phyloP scores from a whole-genome alignment of 31 red algal species.

The Porphyra umbilicalis region DNA sequence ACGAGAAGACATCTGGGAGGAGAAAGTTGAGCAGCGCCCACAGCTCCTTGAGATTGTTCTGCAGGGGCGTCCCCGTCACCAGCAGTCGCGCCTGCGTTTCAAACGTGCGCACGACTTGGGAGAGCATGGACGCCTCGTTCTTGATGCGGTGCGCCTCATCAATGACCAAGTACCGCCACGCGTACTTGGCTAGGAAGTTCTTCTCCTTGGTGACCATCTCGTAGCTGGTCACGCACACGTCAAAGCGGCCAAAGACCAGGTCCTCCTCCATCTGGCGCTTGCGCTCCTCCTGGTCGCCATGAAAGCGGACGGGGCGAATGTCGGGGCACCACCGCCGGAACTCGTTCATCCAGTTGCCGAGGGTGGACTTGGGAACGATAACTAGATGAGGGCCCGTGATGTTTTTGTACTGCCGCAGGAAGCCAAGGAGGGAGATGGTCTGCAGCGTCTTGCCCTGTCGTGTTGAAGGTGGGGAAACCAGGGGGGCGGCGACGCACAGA shows the following conservation, averaged over 20 bases:
- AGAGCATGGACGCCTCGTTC: slow-evolving; percentile 93
- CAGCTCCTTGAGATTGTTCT: slow-evolving; percentile 99
- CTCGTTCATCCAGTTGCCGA: slow-evolving; percentile 98
- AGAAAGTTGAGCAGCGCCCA: slow-evolving; percentile 99
- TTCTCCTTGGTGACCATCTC: slow-evolving; percentile 96
- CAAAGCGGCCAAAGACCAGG: slow-evolving; percentile 85
- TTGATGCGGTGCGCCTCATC: slow-evolving; percentile 99
- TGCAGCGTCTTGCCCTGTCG: slow-evolving; percentile 60
- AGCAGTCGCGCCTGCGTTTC: slow-evolving; percentile 79
- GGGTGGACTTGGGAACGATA: slow-evolving; percentile 96
- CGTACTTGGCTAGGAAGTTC: slow-evolving; percentile 67
- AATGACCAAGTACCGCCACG: slow-evolving; percentile 98
- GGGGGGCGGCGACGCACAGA: not conserved
- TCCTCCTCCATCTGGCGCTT: slow-evolving; percentile 23
- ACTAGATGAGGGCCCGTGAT: slow-evolving; percentile 96
- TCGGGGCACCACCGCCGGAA: slow-evolving; percentile 88
- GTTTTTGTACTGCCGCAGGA: slow-evolving; percentile 75
- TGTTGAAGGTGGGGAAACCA: not conserved
- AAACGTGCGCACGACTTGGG: slow-evolving; percentile 91
- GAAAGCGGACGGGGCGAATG: slow-evolving; percentile 76
- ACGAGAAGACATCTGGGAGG: slow-evolving; percentile 95
- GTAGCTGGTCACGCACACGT: slow-evolving; percentile 98
- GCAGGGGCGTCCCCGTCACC: slow-evolving; percentile 99
- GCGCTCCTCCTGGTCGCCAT: slow-evolving; percentile 82
- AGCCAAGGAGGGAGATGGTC: slow-evolving; percentile 95